These are phyloP conservation scores for Tylopilus subfusipes DNA, from an alignment of 768 basidiomycete genomes.

Conservation along the genomic window DNA sequence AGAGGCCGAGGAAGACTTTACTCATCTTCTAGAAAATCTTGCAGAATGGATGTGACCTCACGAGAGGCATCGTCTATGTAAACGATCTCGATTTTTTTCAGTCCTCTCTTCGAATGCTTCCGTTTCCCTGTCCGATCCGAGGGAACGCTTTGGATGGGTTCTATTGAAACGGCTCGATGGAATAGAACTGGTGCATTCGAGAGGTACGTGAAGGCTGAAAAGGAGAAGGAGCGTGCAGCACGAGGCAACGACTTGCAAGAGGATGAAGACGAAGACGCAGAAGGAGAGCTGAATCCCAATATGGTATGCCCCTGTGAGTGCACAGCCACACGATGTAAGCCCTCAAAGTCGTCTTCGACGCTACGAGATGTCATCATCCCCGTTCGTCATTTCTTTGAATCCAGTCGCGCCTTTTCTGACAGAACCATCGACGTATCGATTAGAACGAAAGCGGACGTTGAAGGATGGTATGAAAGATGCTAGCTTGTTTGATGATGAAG, in stretches of 20 bases:
- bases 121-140: constrained; percentile 25
- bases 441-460: constrained; percentile 29
- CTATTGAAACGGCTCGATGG: constrained; percentile 29
- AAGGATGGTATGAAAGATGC: constrained; percentile 28
- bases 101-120: too few species aligned
- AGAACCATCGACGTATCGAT: constrained; percentile 28
- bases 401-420: constrained; percentile 30
- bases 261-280: too few species aligned
- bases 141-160: constrained; percentile 17
- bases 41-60: constrained; percentile 41
- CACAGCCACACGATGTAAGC: too few species aligned
- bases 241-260: constrained; percentile 17
- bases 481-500: constrained; percentile 23
- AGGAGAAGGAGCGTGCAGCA: constrained; percentile 23
- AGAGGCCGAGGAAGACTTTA: constrained; percentile 67
- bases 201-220: constrained; percentile 24
- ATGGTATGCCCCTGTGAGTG: too few species aligned
- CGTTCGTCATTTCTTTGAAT: constrained; percentile 25
- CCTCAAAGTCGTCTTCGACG: constrained; percentile 28
- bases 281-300: too few species aligned
- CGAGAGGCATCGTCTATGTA: constrained; percentile 53
- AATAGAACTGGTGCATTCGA: constrained; percentile 29
- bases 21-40: constrained; percentile 57
- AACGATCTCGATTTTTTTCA: too few species aligned
- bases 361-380: constrained; percentile 27